Conservation (phyloP, 2,329 filamentous ascomycete genomes). For the Trichoderma sp. region DNA sequence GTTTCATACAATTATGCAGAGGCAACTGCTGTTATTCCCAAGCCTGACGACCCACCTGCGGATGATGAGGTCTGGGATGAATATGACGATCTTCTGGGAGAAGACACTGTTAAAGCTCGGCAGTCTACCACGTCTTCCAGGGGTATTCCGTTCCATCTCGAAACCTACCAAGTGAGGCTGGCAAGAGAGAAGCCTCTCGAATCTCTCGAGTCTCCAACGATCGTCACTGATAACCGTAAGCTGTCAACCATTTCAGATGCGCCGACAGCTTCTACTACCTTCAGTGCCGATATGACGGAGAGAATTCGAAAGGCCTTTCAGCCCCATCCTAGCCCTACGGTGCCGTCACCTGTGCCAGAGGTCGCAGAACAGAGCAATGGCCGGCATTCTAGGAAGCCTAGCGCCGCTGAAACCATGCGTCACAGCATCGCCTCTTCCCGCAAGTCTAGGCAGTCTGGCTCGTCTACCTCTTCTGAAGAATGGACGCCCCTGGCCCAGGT, state of each 20-base stretch:
- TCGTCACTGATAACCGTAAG: constrained; percentile 34
- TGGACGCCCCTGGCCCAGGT: constrained; percentile 66
- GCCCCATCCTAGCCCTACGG: constrained; percentile 40
- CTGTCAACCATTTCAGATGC: constrained; percentile 35
- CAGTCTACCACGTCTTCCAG: constrained; percentile 55
- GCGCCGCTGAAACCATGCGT: constrained; percentile 29
- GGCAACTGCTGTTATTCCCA: constrained; percentile 65
- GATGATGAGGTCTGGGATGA: constrained; percentile 95
- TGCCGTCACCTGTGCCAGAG: constrained; percentile 44
- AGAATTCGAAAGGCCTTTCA: constrained; percentile 50
- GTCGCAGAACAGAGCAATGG: constrained; percentile 29
- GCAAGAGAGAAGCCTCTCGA: constrained; percentile 41
- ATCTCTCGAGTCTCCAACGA: constrained; percentile 53
- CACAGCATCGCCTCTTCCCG: constrained; percentile 32
- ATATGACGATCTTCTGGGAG: constrained; percentile 83
- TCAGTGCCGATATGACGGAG: constrained; percentile 54
- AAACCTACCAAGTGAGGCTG: constrained; percentile 43
- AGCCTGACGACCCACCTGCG: constrained; percentile 57
- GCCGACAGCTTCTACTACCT: constrained; percentile 48
- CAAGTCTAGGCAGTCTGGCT: constrained; percentile 42
- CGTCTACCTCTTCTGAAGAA: constrained; percentile 51
- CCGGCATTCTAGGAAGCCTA: constrained; percentile 28
- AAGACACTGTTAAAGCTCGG: constrained; percentile 47
- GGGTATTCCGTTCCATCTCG: constrained; percentile 55
- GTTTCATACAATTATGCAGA: constrained; percentile 53